These are phyloP conservation scores for Polytrichum commune DNA, from an alignment of 225 moss, liverwort and hornwort species.

Conservation along the genomic window DNA sequence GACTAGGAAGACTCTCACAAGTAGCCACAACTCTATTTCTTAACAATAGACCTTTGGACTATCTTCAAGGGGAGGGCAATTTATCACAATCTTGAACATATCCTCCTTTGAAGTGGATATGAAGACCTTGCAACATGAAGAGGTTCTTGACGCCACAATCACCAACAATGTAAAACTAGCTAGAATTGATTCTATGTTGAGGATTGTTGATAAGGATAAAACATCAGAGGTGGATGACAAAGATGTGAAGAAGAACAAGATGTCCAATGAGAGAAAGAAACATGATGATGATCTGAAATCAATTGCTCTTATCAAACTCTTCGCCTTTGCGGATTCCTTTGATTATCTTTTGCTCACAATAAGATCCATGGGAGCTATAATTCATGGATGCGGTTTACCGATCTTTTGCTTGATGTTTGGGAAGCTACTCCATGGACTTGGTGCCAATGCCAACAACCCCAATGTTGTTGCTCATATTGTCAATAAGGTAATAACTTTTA, in stretches of 20 bases:
- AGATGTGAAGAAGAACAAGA: not conserved
- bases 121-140: not conserved
- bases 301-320: conserved; percentile 24
- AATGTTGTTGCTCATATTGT: conserved; percentile 7
- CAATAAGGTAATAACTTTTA: conserved; percentile 10
- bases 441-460: conserved; percentile 17
- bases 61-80: no score
- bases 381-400: conserved; percentile 27
- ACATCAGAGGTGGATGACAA: not conserved
- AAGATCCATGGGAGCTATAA: conserved; percentile 7
- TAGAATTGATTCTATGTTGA: not conserved
- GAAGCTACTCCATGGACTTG: conserved; percentile 24
- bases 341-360: conserved; percentile 30
- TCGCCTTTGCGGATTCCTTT: conserved; percentile 33
- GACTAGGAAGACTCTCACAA: no score
- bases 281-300: not conserved
- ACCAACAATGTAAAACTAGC: not conserved
- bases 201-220: not conserved
- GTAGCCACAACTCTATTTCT: no score
- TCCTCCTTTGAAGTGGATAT: not conserved
- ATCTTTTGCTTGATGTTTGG: conserved; percentile 34
- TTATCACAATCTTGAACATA: not conserved
- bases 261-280: not conserved
- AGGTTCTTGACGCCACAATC: not conserved
- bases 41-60: no score